Evolutionary conservation across 345 rosid genomes (phyloP), one percentile per base, ranked within the genome.

Genomic region (Dimocarpus longan): DNA sequence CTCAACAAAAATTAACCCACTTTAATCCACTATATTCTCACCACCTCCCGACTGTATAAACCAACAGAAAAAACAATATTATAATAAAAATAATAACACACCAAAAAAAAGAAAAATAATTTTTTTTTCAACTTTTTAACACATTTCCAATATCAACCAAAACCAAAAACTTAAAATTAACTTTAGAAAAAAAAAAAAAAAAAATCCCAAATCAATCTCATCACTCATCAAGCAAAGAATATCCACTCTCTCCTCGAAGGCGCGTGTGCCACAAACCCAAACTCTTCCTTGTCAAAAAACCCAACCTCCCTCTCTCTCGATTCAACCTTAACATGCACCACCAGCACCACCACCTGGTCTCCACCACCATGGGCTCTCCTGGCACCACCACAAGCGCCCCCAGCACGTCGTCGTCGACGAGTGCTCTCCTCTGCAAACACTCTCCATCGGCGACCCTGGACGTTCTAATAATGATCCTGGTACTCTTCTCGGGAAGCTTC

Each of bases 361-460:
- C 48, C 65, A 13, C 74, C 79, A 42, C 78, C 78, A 79, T 82
- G 66, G 71, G 80, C 77, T 76, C 85, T 75, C 18, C 84, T 83
- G 71, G 76, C 43, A 19, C 80, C 71, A 79, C 77, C 22, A 76
- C 83, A 79, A 78, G 78, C 84, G 43, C 73, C 73, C 6, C 85
- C 4, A 79, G 72, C 57, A 22, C 77, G 56, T 18, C 88, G 22
- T 2, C 70, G 21, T 48, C 76, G 6, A 16, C 85, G 48, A 80
- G 39, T 50, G 68, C 79, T 74, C 76, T 82, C 16, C 88, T 80
- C 72, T 93, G 97, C 87, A 89, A 87, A 24, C 97, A 95, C 85
- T 95, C 97, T 4, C 97, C 96, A 3, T 93, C 95, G 3, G 95
- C 93, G 37, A 91, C 97, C 74, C 93, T 95, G 3, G 97, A 93